Evolutionary conservation across 1,284 basidiomycete species (phyloP).

Genomic region (Ustilago lituana): DNA sequence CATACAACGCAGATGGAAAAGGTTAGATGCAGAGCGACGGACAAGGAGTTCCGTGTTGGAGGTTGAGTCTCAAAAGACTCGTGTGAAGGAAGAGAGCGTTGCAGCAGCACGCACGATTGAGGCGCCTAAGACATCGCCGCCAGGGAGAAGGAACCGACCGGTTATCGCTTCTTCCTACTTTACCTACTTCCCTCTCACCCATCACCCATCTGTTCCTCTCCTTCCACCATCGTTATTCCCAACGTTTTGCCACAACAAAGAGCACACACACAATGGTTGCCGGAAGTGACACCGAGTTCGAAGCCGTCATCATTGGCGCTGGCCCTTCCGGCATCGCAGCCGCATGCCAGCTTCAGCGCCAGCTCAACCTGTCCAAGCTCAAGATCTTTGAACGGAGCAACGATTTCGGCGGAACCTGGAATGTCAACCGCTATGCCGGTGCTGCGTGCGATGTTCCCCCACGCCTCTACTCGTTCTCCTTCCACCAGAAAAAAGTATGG

Average conservation of each 20-base stretch:
- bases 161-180: too few species aligned
- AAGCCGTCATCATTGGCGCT: conserved; percentile 46
- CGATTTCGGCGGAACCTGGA: conserved; percentile 51
- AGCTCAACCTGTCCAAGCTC: conserved; percentile 32
- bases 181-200: too few species aligned
- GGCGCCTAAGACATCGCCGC: too few species aligned
- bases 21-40: too few species aligned
- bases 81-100: too few species aligned
- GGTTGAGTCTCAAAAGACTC: too few species aligned
- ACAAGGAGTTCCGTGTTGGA: too few species aligned
- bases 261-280: conserved; percentile 4
- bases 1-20: too few species aligned
- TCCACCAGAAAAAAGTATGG: conserved; percentile 37
- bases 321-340: conserved; percentile 41
- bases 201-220: too few species aligned
- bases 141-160: too few species aligned
- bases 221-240: neutral
- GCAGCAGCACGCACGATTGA: too few species aligned
- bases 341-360: conserved; percentile 28
- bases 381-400: conserved; percentile 34
- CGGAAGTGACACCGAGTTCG: conserved; percentile 21
- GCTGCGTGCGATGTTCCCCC: conserved; percentile 52
- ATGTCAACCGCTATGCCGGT: conserved; percentile 48
- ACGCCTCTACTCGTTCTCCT: conserved; percentile 52
- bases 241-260: neutral